Evolutionary conservation across 164 flowering plant genomes (phyloP).

Genomic region (Pachysandra terminalis): DNA sequence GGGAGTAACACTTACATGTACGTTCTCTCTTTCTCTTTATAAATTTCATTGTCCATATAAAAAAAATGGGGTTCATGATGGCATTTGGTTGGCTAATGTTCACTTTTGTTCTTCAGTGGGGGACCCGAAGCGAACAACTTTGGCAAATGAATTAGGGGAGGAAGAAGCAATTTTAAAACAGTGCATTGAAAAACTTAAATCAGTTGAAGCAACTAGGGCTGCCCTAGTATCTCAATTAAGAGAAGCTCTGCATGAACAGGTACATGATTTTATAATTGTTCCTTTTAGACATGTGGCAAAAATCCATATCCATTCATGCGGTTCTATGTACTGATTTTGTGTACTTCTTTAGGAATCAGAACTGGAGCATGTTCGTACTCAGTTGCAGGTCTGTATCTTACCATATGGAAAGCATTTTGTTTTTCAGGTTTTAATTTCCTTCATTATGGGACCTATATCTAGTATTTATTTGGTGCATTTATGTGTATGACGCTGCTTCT

Average conservation of each 20-base stretch:
- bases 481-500: not conserved
- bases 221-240: slow-evolving; percentile 73
- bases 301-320: not conserved
- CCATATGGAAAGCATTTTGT: not conserved
- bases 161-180: slow-evolving; percentile 65
- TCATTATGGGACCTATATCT: not conserved
- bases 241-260: slow-evolving; percentile 88
- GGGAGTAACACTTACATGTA: no score
- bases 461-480: not conserved
- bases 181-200: slow-evolving; percentile 79
- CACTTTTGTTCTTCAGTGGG: slow-evolving; percentile 42
- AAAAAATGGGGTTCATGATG: not conserved
- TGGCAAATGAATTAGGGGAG: slow-evolving; percentile 71
- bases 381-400: slow-evolving; percentile 66
- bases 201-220: slow-evolving; percentile 63
- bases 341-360: slow-evolving; percentile 71
- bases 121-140: slow-evolving; percentile 59
- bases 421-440: not conserved
- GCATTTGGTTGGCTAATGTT: slow-evolving; percentile 8
- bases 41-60: no score
- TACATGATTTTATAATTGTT: slow-evolving; percentile 14
- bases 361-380: slow-evolving; percentile 87
- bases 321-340: slow-evolving; percentile 12
- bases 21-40: no score
- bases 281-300: slow-evolving; percentile 3